These are phyloP conservation scores for Arxiozyma bovina DNA, from an alignment of 1,139 yeast genomes.

Conservation along the genomic window DNA sequence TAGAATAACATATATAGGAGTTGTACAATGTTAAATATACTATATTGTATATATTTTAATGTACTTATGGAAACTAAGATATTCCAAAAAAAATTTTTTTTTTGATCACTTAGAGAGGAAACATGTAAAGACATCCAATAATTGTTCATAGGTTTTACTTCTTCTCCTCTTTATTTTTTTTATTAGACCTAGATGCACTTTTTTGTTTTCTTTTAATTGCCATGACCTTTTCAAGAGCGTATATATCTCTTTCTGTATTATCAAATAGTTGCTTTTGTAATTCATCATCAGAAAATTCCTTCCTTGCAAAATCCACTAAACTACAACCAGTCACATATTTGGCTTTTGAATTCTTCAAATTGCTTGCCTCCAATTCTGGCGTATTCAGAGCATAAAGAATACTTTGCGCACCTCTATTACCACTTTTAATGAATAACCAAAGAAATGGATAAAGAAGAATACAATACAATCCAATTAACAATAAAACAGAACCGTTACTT, in stretches of 20 bases:
- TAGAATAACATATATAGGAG: neutral
- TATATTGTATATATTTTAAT: neutral
- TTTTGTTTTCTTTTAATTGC: conserved; percentile 48
- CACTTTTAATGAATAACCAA: conserved; percentile 71
- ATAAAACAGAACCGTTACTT: conserved; percentile 68
- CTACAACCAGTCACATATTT: conserved; percentile 65
- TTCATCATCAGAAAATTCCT: conserved; percentile 53
- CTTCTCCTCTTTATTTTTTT: neutral
- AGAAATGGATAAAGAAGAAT: conserved; percentile 67
- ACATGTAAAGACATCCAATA: neutral
- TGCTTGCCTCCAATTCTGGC: conserved; percentile 48
- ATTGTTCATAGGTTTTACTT: neutral
- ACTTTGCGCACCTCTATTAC: conserved; percentile 73
- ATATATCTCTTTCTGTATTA: conserved; percentile 50
- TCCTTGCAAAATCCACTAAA: conserved; percentile 48
- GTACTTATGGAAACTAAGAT: neutral
- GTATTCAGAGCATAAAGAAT: conserved; percentile 59
- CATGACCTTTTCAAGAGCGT: conserved; percentile 54
- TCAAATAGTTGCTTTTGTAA: conserved; percentile 58
- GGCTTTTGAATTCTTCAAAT: conserved; percentile 46
- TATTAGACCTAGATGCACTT: neutral
- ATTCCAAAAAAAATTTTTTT: no score
- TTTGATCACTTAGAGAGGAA: no score
- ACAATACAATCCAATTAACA: conserved; percentile 51
- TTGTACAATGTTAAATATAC: neutral